phyloP scores from a whole-genome alignment of 257 asterid genomes.

The Forsythia suspensa region DNA sequence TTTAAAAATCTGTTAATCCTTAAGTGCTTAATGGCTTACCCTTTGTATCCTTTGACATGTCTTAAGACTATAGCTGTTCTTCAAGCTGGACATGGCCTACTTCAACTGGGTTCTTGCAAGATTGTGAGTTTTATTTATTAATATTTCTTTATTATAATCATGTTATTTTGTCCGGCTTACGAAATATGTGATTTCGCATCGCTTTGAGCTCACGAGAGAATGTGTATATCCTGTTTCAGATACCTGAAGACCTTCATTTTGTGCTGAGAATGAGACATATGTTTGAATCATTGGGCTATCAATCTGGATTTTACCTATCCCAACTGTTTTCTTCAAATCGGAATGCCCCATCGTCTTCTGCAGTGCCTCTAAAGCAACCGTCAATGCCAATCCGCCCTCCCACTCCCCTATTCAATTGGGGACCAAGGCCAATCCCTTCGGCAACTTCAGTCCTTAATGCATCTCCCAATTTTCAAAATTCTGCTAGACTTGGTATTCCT shows the following conservation, averaged over 20 bases:
- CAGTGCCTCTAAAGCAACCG: slow-evolving; percentile 63
- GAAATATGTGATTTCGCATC: not conserved
- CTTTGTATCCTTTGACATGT: not conserved
- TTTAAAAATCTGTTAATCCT: not conserved
- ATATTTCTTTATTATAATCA: not conserved
- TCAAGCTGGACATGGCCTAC: slow-evolving; percentile 98
- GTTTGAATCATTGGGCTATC: slow-evolving; percentile 89
- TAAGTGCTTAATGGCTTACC: not conserved
- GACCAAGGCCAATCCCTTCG: slow-evolving; percentile 56
- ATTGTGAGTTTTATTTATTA: slow-evolving; percentile 60
- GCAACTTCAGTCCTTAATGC: slow-evolving; percentile 43
- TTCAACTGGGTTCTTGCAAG: slow-evolving; percentile 98
- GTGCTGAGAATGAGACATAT: slow-evolving; percentile 98
- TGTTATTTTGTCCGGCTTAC: not conserved
- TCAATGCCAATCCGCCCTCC: slow-evolving; percentile 57
- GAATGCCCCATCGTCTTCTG: slow-evolving; percentile 50
- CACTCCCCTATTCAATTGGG: slow-evolving; percentile 86
- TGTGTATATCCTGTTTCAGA: slow-evolving; percentile 39
- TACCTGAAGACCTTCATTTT: slow-evolving; percentile 95
- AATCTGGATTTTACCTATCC: slow-evolving; percentile 89
- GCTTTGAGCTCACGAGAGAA: not conserved
- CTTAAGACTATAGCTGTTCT: slow-evolving; percentile 90
- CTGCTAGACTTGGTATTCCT: slow-evolving; percentile 51
- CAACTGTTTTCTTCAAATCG: slow-evolving; percentile 88
- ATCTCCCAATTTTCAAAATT: slow-evolving; percentile 57